A percentile compares a stretch with the other conserved stretches of the same genome.
These are phyloP conservation scores for Ceratocystis diversiconidia DNA, from an alignment of 2,329 filamentous ascomycete species.

Conservation along the genomic window DNA sequence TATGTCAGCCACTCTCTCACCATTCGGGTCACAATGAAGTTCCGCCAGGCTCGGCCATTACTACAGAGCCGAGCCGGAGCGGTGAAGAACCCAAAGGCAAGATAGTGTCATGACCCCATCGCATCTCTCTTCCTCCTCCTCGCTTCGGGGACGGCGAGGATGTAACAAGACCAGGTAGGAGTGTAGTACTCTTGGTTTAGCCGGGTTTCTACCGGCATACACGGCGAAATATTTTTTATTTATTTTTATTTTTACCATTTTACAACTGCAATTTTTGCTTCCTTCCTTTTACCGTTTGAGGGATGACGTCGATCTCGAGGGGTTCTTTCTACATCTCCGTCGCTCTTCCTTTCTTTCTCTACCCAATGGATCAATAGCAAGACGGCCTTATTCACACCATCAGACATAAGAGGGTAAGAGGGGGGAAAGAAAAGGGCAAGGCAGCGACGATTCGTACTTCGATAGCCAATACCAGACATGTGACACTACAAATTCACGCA, in stretches of 20 bases:
- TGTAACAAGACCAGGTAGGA: not conserved
- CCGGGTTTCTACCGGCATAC: not conserved
- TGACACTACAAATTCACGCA: not conserved
- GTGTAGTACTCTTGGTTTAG: not conserved
- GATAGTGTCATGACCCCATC: no score
- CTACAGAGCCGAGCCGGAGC: no score
- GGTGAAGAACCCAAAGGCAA: no score
- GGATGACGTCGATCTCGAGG: not conserved
- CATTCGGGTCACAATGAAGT: no score
- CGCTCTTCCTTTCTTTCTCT: not conserved
- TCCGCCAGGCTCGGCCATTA: no score
- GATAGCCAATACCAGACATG: not conserved
- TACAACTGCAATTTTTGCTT: not conserved
- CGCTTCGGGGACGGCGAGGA: no score
- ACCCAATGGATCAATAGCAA: not conserved
- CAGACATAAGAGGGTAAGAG: not conserved
- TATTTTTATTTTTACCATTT: not conserved
- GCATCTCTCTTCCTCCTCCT: no score
- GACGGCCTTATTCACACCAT: not conserved
- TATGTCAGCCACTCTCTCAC: no score
- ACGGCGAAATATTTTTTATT: not conserved
- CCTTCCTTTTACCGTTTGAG: not conserved
- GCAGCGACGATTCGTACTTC: not conserved
- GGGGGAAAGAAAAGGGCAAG: not conserved
- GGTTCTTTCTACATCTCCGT: not conserved